A percentile compares a stretch with the other conserved stretches of the same genome.
Evolutionary conservation across 2,329 filamentous ascomycete species (phyloP).

Genomic region (Immersiporthe knoxdaviesiana): DNA sequence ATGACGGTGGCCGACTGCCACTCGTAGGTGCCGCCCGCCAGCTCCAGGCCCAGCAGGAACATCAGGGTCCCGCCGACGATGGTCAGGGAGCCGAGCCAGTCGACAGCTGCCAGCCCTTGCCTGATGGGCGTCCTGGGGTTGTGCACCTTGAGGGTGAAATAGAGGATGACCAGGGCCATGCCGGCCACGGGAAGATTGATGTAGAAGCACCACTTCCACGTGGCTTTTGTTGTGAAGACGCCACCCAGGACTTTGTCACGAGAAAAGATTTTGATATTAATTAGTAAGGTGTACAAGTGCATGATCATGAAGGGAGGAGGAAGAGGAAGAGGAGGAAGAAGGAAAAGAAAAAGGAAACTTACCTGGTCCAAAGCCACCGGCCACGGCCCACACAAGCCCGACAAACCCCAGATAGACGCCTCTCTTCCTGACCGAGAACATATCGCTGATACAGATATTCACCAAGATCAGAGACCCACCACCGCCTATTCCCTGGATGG

Average conservation of each 20-base stretch:
- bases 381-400: slow-evolving; percentile 68
- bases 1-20: slow-evolving; percentile 66
- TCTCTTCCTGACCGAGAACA: slow-evolving; percentile 52
- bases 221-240: slow-evolving; percentile 63
- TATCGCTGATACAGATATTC: slow-evolving; percentile 57
- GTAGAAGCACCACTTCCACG: slow-evolving; percentile 62
- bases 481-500: slow-evolving; percentile 56
- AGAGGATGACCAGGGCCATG: slow-evolving; percentile 58
- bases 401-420: slow-evolving; percentile 47
- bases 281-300: background rate
- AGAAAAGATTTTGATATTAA: too few species aligned
- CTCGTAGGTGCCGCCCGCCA: slow-evolving; percentile 65
- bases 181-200: slow-evolving; percentile 54
- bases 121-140: slow-evolving; percentile 66
- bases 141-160: slow-evolving; percentile 68
- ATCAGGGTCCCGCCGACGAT: slow-evolving; percentile 69
- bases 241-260: slow-evolving; percentile 52
- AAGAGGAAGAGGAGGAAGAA: background rate
- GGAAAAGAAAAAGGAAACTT: background rate
- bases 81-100: slow-evolving; percentile 63
- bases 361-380: slow-evolving; percentile 64
- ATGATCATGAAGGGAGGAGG: background rate
- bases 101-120: slow-evolving; percentile 63
- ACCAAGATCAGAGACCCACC: slow-evolving; percentile 56
- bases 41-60: slow-evolving; percentile 71